Percentiles rank a stretch among this genome's conserved stretches.
These are phyloP conservation scores for Penicillium cosmopolitanum DNA, from an alignment of 495 filamentous ascomycete species.

Conservation along the genomic window DNA sequence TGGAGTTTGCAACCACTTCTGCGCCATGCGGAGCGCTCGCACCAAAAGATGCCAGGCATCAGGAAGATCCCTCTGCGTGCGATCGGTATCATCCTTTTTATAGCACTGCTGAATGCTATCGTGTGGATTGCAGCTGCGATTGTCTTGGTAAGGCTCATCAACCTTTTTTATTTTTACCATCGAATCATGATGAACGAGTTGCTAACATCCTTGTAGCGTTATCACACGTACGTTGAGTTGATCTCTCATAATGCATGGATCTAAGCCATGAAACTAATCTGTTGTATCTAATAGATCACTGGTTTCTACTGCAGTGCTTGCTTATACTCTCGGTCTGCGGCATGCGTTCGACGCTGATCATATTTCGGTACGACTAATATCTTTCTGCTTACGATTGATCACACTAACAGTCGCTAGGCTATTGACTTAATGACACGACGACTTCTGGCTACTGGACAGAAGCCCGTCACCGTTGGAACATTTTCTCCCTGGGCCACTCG, in stretches of 20 bases:
- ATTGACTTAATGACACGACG: slow-evolving; percentile 96
- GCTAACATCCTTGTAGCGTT: slow-evolving; percentile 30
- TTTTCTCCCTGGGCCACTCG: slow-evolving; percentile 94
- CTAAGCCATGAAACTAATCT: not conserved
- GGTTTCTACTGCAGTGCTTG: slow-evolving; percentile 76
- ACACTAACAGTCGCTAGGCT: slow-evolving; percentile 51
- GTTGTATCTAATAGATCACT: slow-evolving; percentile 50
- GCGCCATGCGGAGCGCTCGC: slow-evolving; percentile 42
- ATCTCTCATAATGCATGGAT: not conserved
- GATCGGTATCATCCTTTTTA: slow-evolving; percentile 64
- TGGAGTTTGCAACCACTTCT: slow-evolving; percentile 42
- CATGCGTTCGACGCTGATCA: slow-evolving; percentile 98
- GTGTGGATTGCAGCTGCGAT: slow-evolving; percentile 76
- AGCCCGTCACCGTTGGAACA: slow-evolving; percentile 91
- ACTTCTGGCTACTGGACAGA: slow-evolving; percentile 83
- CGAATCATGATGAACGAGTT: not conserved
- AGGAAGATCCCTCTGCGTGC: slow-evolving; percentile 66
- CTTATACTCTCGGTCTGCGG: slow-evolving; percentile 87
- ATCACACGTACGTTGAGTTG: slow-evolving; percentile 37
- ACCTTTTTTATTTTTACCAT: not conserved
- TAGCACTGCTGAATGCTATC: slow-evolving; percentile 67
- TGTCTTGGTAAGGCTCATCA: slow-evolving; percentile 55
- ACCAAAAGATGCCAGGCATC: slow-evolving; percentile 53
- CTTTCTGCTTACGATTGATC: not conserved
- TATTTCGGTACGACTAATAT: slow-evolving; percentile 62